Evolutionary conservation across 2,329 filamentous ascomycete species (phyloP).

Genomic region (Trichoderma sp.): DNA sequence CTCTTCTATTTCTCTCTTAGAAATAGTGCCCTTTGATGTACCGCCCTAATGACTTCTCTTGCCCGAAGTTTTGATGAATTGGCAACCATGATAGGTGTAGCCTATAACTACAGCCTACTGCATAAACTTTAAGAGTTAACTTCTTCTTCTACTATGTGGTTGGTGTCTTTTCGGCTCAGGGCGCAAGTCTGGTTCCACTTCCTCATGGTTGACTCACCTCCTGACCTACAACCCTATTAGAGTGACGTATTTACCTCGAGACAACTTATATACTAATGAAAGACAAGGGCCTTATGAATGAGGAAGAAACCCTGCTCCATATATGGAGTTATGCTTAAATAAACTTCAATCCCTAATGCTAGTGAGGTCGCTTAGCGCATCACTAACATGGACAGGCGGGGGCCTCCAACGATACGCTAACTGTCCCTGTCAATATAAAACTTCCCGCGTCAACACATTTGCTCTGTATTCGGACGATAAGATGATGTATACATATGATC

Average conservation of each 20-base stretch:
- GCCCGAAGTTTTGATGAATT: too few relatives aligned
- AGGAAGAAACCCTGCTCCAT: background rate
- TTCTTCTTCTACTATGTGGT: fast-evolving
- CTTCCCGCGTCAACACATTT: background rate
- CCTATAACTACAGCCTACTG: too few relatives aligned
- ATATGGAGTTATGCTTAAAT: background rate
- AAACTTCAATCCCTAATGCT: background rate
- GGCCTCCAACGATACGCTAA: background rate
- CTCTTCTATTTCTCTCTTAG: too few relatives aligned
- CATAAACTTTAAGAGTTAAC: background rate
- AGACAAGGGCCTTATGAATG: background rate
- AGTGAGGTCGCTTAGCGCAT: background rate
- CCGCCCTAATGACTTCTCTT: too few relatives aligned
- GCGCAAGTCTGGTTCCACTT: fast-evolving
- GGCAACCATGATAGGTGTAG: too few relatives aligned
- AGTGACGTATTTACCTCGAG: background rate
- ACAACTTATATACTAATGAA: background rate
- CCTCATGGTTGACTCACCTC: background rate
- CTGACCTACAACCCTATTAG: fast-evolving
- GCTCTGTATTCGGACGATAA: background rate
- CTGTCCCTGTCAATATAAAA: background rate
- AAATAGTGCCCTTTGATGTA: too few relatives aligned
- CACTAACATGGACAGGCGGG: background rate
- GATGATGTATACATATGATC: background rate
- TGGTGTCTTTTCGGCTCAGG: background rate